A percentile compares a stretch with the other conserved stretches of the same genome.
phyloP scores from a whole-genome alignment of 2,329 filamentous ascomycete genomes.

The Pyrenophora tritici-repentis region DNA sequence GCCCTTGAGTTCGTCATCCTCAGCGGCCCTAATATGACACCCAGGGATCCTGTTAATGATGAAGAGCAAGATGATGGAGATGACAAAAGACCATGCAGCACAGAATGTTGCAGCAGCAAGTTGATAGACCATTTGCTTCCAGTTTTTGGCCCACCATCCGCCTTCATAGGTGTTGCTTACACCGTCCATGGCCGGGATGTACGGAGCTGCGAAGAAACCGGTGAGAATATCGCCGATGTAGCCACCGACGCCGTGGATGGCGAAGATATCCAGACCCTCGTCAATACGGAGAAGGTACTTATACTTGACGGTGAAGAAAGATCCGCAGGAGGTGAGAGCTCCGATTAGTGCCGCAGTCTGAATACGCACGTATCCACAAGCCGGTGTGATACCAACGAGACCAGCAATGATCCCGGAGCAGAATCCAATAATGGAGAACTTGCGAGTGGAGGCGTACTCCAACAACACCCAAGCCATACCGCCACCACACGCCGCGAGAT shows the following conservation, averaged over 20 bases:
- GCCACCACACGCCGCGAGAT: conserved; percentile 61
- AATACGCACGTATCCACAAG: conserved; percentile 60
- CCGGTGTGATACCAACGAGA: conserved; percentile 64
- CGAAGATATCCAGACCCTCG: conserved; percentile 65
- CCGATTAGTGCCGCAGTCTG: conserved; percentile 60
- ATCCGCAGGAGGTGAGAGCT: conserved; percentile 55
- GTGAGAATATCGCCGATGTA: conserved; percentile 62
- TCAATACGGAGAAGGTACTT: conserved; percentile 61
- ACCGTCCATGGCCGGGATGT: conserved; percentile 60
- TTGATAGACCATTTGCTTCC: conserved; percentile 61
- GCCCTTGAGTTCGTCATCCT: conserved; percentile 61
- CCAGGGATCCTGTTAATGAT: conserved; percentile 64
- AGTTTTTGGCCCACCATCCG: conserved; percentile 59
- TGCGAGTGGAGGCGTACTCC: conserved; percentile 56
- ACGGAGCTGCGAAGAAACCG: conserved; percentile 60
- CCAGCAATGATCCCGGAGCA: conserved; percentile 62
- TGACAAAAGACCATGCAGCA: conserved; percentile 59
- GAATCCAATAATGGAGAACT: conserved; percentile 59
- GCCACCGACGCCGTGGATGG: conserved; percentile 64
- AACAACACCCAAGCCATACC: conserved; percentile 60
- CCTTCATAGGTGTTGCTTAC: conserved; percentile 53
- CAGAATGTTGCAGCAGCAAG: conserved; percentile 63
- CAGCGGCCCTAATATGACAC: conserved; percentile 59
- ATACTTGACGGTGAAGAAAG: conserved; percentile 52
- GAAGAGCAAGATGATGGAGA: conserved; percentile 59